phyloP scores from a whole-genome alignment of 2,329 filamentous ascomycete species.

The Blastomyces gilchristii region DNA sequence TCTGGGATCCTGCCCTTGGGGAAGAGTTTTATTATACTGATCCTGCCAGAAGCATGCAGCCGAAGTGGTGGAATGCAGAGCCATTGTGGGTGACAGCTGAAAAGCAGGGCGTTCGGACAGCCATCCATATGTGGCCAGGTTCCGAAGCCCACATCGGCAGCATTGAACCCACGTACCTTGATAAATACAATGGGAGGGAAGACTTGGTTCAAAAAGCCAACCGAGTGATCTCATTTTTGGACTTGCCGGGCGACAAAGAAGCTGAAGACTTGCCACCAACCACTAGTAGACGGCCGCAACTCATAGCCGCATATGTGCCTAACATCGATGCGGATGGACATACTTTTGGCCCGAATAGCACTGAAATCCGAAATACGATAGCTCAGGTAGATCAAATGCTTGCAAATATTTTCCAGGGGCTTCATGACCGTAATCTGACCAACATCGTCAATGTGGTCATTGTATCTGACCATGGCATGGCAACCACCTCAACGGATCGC shows the following conservation, averaged over 20 bases:
- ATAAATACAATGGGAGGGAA: slow-evolving; percentile 75
- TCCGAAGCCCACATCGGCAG: slow-evolving; percentile 74
- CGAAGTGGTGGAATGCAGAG: slow-evolving; percentile 92
- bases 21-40: slow-evolving; percentile 86
- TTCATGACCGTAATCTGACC: slow-evolving; percentile 74
- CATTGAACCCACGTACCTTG: slow-evolving; percentile 68
- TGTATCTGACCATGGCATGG: slow-evolving; percentile 98
- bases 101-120: slow-evolving; percentile 63
- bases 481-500: slow-evolving; percentile 70
- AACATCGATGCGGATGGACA: slow-evolving; percentile 85
- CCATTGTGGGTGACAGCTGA: slow-evolving; percentile 93
- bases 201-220: slow-evolving; percentile 62
- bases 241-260: slow-evolving; percentile 63
- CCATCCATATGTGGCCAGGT: slow-evolving; percentile 98
- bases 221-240: slow-evolving; percentile 70
- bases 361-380: slow-evolving; percentile 74
- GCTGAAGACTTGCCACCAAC: slow-evolving; percentile 33
- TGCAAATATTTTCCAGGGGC: slow-evolving; percentile 60
- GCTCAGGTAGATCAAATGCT: slow-evolving; percentile 73
- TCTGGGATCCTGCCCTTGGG: slow-evolving; percentile 71
- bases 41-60: slow-evolving; percentile 60
- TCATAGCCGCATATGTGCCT: slow-evolving; percentile 91
- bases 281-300: slow-evolving; percentile 60
- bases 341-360: slow-evolving; percentile 85
- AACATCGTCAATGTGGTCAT: slow-evolving; percentile 85